Evolutionary conservation across 108 stramenopile genomes (phyloP).

Genomic region (Bacterosira constricta): DNA sequence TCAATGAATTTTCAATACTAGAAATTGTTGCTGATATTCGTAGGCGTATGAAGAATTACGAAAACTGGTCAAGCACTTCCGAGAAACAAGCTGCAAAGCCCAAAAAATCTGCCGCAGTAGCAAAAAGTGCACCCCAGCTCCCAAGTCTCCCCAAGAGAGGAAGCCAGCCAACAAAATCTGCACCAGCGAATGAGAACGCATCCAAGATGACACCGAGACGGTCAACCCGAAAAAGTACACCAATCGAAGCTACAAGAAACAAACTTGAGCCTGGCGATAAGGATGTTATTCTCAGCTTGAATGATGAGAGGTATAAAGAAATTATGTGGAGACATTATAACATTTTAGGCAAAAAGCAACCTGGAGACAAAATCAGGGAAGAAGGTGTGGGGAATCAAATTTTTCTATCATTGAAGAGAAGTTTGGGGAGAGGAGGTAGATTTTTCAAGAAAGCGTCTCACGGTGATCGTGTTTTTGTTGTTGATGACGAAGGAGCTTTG

Average conservation of each 20-base stretch:
- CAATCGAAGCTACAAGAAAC: neutral
- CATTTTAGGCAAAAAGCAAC: slow-evolving; percentile 9
- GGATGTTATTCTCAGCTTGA: slow-evolving; percentile 22
- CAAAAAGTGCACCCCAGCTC: neutral
- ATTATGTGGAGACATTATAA: slow-evolving; percentile 25
- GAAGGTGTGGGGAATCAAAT: slow-evolving; percentile 1
- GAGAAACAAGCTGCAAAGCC: neutral
- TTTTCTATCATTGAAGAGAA: slow-evolving; percentile 15
- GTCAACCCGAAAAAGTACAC: neutral
- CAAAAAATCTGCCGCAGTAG: neutral
- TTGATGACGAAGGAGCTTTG: slow-evolving; percentile 28
- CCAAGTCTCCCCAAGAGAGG: neutral
- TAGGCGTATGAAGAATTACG: slow-evolving; percentile 1
- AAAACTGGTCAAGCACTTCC: neutral
- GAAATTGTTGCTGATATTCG: slow-evolving; percentile 20
- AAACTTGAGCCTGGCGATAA: neutral
- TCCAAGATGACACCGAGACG: neutral
- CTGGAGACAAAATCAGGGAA: slow-evolving; percentile 7
- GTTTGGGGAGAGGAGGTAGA: slow-evolving; percentile 15
- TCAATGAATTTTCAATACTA: neutral
- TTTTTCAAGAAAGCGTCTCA: slow-evolving; percentile 18
- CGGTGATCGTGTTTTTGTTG: neutral
- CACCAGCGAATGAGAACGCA: neutral
- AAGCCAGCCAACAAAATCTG: neutral
- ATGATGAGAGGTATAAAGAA: slow-evolving; percentile 21